phyloP scores from a whole-genome alignment of 192 early-diverging fungal genomes.

The Anaeromyces robustus region DNA sequence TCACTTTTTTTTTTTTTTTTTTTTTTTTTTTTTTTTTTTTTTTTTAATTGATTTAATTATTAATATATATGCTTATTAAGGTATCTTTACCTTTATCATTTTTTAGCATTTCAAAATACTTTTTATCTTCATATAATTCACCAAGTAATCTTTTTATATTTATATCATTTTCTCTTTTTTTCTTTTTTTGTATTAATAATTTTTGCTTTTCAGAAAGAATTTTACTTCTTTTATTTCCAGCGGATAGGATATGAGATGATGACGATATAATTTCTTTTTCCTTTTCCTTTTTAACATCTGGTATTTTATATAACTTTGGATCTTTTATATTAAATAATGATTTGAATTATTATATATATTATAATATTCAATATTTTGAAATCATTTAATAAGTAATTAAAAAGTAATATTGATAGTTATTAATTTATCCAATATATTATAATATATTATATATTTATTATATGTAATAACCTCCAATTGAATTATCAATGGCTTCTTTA shows the following conservation, averaged over 20 bases:
- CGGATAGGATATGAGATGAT: not conserved
- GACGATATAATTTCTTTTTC: not conserved
- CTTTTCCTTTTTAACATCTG: not conserved
- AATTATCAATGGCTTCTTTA: conserved; percentile 42
- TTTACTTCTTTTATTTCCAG: not conserved
- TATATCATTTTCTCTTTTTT: not conserved
- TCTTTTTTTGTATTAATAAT: not conserved
- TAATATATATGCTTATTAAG: not conserved
- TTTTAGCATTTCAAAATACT: conserved; percentile 19
- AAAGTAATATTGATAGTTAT: too few relatives aligned
- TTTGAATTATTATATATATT: conserved; percentile 16
- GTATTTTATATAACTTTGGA: not conserved
- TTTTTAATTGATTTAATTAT: too few relatives aligned
- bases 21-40: too few relatives aligned
- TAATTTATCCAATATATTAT: too few relatives aligned
- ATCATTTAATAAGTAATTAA: too few relatives aligned
- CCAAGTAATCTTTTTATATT: conserved; percentile 8
- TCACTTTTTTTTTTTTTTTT: too few relatives aligned
- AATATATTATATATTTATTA: not conserved
- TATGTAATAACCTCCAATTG: conserved; percentile 25
- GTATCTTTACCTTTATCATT: conserved; percentile 16
- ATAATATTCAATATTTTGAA: too few relatives aligned
- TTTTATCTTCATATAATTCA: conserved; percentile 21
- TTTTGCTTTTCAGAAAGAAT: not conserved
- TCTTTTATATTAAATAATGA: conserved; percentile 4